A percentile compares a stretch with the other conserved stretches of the same genome.
Conservation (phyloP, 371 early-diverging fungal genomes). For the Rhizomucor pusillus region DNA sequence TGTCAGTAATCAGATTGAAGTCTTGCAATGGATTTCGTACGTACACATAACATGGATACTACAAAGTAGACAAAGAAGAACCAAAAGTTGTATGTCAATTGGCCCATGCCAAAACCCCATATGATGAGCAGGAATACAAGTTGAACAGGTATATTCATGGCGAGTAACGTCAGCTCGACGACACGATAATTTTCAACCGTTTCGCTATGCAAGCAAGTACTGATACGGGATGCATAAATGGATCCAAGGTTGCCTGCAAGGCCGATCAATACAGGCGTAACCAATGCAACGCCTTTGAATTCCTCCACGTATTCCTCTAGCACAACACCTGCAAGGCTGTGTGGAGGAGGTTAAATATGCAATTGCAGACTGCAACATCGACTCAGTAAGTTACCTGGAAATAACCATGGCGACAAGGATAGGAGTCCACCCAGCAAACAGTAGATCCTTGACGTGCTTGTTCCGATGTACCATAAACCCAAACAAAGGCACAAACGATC, state of each 20-base stretch:
- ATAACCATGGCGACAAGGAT: slow-evolving; percentile 77
- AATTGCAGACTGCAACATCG: too few species aligned
- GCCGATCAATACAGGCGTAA: slow-evolving; percentile 74
- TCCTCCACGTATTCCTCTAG: slow-evolving; percentile 71
- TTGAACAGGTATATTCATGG: slow-evolving; percentile 75
- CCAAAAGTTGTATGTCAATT: slow-evolving; percentile 36
- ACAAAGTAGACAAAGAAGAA: slow-evolving; percentile 40
- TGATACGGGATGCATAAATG: slow-evolving; percentile 79
- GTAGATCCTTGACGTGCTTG: slow-evolving; percentile 59
- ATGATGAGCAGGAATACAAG: slow-evolving; percentile 62
- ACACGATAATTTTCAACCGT: slow-evolving; percentile 48
- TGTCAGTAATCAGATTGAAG: background rate
- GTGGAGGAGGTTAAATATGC: too few species aligned
- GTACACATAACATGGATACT: slow-evolving; percentile 42
- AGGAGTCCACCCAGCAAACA: slow-evolving; percentile 76
- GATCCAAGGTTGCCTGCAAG: slow-evolving; percentile 82
- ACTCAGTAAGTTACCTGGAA: slow-evolving; percentile 51
- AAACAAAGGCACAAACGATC: slow-evolving; percentile 54
- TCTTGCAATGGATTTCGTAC: slow-evolving; percentile 2
- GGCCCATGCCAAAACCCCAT: slow-evolving; percentile 54
- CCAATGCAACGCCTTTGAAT: slow-evolving; percentile 74
- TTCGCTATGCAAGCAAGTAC: slow-evolving; percentile 71
- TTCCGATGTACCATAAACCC: slow-evolving; percentile 55
- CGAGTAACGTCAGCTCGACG: slow-evolving; percentile 58
- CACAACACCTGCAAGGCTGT: slow-evolving; percentile 70